A percentile compares a stretch with the other conserved stretches of the same genome.
These are phyloP conservation scores for Epichloe uncinata DNA, from an alignment of 2,329 filamentous ascomycete genomes.

Conservation along the genomic window DNA sequence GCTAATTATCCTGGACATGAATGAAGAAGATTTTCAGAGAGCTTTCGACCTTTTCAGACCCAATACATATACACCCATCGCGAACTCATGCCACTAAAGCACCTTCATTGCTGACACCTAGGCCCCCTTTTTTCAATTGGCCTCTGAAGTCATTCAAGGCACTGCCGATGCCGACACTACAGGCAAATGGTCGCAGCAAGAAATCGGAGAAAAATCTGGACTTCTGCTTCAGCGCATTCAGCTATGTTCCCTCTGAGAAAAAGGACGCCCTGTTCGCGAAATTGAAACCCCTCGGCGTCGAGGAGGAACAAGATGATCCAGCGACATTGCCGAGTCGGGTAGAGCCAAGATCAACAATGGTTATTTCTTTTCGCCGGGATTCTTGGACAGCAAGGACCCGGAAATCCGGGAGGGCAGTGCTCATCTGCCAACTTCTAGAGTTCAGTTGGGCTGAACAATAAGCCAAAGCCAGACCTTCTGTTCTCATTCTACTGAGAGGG, in stretches of 20 bases:
- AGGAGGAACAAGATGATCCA: not conserved
- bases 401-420: conserved; percentile 2
- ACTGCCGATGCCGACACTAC: conserved; percentile 15
- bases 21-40: conserved; percentile 26
- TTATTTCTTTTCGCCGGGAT: conserved; percentile 1
- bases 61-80: conserved; percentile 17
- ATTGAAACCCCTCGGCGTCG: conserved; percentile 5
- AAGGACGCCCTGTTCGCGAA: conserved; percentile 8
- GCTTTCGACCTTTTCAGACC: conserved; percentile 29
- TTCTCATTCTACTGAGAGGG: too few relatives aligned
- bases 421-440: conserved; percentile 1
- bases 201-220: conserved; percentile 19
- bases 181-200: conserved; percentile 16
- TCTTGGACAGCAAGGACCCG: not conserved
- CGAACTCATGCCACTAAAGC: too few relatives aligned
- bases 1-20: conserved; percentile 27
- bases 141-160: conserved; percentile 22
- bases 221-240: conserved; percentile 21
- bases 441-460: not conserved
- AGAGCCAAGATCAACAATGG: conserved; percentile 2
- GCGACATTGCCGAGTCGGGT: not conserved
- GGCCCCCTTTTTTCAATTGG: too few relatives aligned
- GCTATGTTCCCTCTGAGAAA: conserved; percentile 6
- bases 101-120: too few relatives aligned
- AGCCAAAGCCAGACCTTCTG: too few relatives aligned